Percentiles rank a stretch among this genome's conserved stretches.
Conservation (phyloP, 2,329 filamentous ascomycete species). For the Trichothecium sympodiale region DNA sequence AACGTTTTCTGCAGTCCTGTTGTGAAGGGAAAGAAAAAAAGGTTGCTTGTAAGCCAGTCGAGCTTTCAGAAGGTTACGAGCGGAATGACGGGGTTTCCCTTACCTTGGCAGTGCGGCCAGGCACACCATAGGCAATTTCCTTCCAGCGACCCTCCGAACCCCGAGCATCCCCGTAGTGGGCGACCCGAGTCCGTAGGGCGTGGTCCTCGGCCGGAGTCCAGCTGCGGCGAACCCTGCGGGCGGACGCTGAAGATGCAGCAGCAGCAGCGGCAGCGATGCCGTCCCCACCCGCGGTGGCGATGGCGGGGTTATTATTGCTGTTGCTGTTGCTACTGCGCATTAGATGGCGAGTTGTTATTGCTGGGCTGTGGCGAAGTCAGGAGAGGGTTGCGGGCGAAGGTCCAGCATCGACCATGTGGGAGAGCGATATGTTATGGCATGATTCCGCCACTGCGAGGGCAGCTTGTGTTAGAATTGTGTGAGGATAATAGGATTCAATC, state of each 20-base stretch:
- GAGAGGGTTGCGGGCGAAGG: too few relatives aligned
- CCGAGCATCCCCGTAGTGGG: conserved; percentile 14
- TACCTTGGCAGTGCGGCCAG: conserved; percentile 16
- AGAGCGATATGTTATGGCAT: too few relatives aligned
- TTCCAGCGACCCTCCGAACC: conserved; percentile 17
- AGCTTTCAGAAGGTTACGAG: background rate
- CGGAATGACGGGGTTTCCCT: background rate
- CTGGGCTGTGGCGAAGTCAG: too few relatives aligned
- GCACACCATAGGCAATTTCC: conserved; percentile 13
- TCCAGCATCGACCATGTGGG: too few relatives aligned
- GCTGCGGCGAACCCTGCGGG: conserved; percentile 10
- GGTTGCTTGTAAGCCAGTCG: background rate
- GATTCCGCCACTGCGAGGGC: too few relatives aligned
- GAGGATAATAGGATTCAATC: too few relatives aligned
- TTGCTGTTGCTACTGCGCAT: too few relatives aligned
- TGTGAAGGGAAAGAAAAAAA: conserved; percentile 1
- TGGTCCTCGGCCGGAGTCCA: conserved; percentile 16
- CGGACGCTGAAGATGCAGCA: background rate
- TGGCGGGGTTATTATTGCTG: too few relatives aligned
- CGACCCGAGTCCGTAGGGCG: conserved; percentile 14
- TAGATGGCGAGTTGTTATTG: too few relatives aligned
- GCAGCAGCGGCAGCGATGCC: too few relatives aligned
- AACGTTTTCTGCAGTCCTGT: conserved; percentile 17
- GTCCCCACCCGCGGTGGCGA: too few relatives aligned
- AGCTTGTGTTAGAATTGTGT: too few relatives aligned